Evolutionary conservation across 768 basidiomycete species (phyloP).

Genomic region (Leccinum disarticulatum): DNA sequence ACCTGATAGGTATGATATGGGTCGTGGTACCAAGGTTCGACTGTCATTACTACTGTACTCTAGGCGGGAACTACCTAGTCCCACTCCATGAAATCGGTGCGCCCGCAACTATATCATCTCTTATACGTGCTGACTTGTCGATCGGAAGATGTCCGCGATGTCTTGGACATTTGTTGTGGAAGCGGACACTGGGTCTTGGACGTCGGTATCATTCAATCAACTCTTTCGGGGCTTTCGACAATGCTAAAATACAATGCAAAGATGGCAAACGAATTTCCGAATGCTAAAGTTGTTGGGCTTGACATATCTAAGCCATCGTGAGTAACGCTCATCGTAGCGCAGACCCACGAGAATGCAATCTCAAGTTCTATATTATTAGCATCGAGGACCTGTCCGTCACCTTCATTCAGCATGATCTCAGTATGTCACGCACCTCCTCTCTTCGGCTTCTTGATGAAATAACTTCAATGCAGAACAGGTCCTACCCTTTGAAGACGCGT

Average conservation of each 20-base stretch:
- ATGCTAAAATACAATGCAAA: background rate
- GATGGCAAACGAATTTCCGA: conserved; percentile 5
- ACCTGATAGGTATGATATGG: conserved; percentile 1
- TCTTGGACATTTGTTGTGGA: conserved; percentile 8
- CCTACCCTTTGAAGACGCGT: conserved; percentile 11
- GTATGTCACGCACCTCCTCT: background rate
- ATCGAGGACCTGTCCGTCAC: background rate
- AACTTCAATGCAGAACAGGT: background rate
- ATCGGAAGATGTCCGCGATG: background rate
- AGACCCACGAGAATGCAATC: background rate
- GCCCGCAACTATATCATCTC: background rate
- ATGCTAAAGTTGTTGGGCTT: conserved; percentile 1
- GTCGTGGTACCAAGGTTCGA: background rate
- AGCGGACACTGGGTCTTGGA: conserved; percentile 10
- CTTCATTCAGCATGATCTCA: conserved; percentile 5
- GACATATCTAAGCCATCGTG: conserved; percentile 7
- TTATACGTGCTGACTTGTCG: background rate
- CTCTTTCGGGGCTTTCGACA: background rate
- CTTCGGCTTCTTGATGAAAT: background rate
- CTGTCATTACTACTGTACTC: background rate
- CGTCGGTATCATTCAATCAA: background rate
- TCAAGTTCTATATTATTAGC: background rate
- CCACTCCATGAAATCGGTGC: background rate
- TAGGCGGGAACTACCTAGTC: conserved; percentile 3
- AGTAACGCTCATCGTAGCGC: background rate